Base-by-base conservation (phyloP, 441 rosid genomes). In the Caryocar brasiliense region DNA sequence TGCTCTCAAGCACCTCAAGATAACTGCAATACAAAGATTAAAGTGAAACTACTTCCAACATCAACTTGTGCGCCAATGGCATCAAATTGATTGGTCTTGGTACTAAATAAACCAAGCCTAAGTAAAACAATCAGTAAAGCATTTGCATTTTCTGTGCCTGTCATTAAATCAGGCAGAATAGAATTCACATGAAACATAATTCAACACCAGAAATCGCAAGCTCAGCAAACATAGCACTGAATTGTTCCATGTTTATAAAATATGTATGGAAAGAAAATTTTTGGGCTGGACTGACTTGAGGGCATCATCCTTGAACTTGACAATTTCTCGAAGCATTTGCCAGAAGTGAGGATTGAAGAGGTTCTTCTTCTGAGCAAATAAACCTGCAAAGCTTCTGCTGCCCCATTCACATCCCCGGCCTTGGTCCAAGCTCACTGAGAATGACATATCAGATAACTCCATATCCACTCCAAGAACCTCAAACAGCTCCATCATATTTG, bases 321-420 rank as follows among this genome's bases (percentile, higher is more conserved):
- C 2, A 4, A 87, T 73, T 52, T 91, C 96, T 51, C 83, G 66
- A 24, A 86, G 22, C 96, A 87, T 91, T 54, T 75, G 74, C 98
- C 95, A 91, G 6, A 91, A 86, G 59, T 76, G 72, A 0, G 83
- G 98, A 60, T 83, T 85, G 1, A 85, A 6, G 0, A 57, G 14
- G 29, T 91, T 91, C 43, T 34, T 66, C 72, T 85, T 87, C 61
- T 91, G 85, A 2, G 98, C 80, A 77, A 91, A 91, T 44, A 91
- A 66, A 54, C 93, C 58, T 0, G 79, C 81, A 6, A 85, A 40
- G 15, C 95, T 79, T 35, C 95, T 74, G 67, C 85, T 87, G 37
- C 98, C 98, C 98, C 98, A 91, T 69, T 91, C 96, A 27, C 66
- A 85, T 33, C 96, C 93, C 22, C 38, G 53, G 29, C 96, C 95